These are phyloP conservation scores for Hippophae gyantsensis DNA, from an alignment of 306 rosid genomes.

Conservation along the genomic window DNA sequence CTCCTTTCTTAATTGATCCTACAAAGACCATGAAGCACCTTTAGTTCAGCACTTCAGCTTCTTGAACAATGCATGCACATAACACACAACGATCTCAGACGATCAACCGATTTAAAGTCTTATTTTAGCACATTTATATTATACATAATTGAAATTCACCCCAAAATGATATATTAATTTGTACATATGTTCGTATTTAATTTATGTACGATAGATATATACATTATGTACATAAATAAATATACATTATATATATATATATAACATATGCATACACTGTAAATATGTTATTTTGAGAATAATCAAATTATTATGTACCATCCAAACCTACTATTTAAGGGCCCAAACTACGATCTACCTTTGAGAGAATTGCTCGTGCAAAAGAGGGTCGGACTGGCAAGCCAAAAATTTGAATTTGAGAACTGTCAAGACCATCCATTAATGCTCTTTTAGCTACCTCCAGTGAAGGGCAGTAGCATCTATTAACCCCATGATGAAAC, in stretches of 20 bases:
- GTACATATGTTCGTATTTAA: no score
- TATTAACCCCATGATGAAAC: conserved; percentile 92
- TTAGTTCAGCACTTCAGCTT: conserved; percentile 10
- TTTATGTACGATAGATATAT: no score
- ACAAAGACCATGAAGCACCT: conserved; percentile 6
- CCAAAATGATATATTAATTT: no score
- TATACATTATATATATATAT: no score
- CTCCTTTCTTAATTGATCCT: conserved; percentile 81
- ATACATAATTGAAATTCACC: no score
- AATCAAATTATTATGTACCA: no score
- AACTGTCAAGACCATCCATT: conserved; percentile 67
- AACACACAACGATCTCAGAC: conserved; percentile 1
- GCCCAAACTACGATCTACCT: conserved; percentile 22
- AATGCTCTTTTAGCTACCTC: conserved; percentile 79
- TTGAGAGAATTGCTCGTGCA: conserved; percentile 74
- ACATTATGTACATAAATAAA: no score
- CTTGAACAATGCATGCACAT: not conserved
- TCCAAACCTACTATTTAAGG: no score
- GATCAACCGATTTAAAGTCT: no score
- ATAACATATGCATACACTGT: no score
- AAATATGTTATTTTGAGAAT: no score
- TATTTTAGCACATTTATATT: no score
- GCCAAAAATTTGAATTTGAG: conserved; percentile 61
- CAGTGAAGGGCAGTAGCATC: conserved; percentile 88
- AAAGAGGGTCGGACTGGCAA: conserved; percentile 94